Evolutionary conservation across 495 filamentous ascomycete genomes (phyloP), one percentile per base, ranked within the genome.

Genomic region (Bombardia bombarda): DNA sequence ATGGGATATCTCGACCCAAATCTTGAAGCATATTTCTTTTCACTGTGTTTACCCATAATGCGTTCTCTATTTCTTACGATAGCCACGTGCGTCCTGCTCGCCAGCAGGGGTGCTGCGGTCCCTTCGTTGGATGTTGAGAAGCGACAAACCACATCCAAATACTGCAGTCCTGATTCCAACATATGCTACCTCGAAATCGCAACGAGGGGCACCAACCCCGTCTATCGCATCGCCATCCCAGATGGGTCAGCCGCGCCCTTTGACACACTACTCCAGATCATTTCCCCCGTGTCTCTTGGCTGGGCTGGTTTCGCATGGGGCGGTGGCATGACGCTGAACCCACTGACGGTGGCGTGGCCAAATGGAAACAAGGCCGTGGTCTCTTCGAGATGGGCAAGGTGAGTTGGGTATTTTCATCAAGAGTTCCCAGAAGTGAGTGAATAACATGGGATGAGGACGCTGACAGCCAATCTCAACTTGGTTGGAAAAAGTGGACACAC

Each of bases 221-320:
- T 38, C 9, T 65, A 54, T 45, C 61, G 68, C 3, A 57, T 74
- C 28, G 68, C 71, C 7, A 58, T 73, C 14, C 68, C 71, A 7
- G 53, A 51, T 19, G 56, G 49, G 4, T 32, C 57, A 0, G 16
- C 60, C 9, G 52, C 51, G 0, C 46, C 66, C 1, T 73, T 63
- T 39, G 69, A 73, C 42, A 52, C 65, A 9, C 53, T 74, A 1
- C 49, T 73, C 22, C 65, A 69, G 50, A 55, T 73, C 16, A 52
- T 63, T 25, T 55, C 66, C 18, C 65, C 65, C 1, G 56, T 60
- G 7, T 30, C 49, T 7, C 57, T 63, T 6, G 64, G 59, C 21
- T 74, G 71, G 71, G 59, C 57, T 3, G 69, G 65, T 8, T 48
- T 73, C 25, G 56, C 64, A 6, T 72, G 67, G 69, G 69, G 65